Evolutionary conservation across 768 basidiomycete genomes (phyloP).

Genomic region (Cubamyces lactineus): DNA sequence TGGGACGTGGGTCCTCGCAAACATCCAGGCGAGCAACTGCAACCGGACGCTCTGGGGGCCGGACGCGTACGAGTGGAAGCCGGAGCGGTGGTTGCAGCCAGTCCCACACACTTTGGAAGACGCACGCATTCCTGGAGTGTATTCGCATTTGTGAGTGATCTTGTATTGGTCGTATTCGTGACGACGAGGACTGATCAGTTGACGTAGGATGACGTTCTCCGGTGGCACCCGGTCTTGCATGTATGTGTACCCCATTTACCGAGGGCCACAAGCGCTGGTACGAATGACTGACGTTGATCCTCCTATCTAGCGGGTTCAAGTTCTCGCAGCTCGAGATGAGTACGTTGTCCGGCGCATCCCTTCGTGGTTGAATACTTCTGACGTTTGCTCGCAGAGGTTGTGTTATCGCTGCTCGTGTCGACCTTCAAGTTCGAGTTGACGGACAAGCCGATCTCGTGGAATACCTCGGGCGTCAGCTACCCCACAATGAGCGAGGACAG

Average conservation of each 20-base stretch:
- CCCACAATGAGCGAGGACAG: slow-evolving; percentile 28
- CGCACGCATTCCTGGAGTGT: slow-evolving; percentile 24
- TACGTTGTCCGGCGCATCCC: not conserved
- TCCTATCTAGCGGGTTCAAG: slow-evolving; percentile 27
- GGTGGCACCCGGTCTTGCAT: slow-evolving; percentile 30
- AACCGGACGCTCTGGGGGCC: slow-evolving; percentile 48
- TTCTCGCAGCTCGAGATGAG: slow-evolving; percentile 31
- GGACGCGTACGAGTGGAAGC: slow-evolving; percentile 46
- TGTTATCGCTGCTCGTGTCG: slow-evolving; percentile 32
- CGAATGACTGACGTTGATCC: not conserved
- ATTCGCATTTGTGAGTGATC: slow-evolving; percentile 22
- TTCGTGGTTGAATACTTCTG: not conserved
- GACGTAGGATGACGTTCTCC: slow-evolving; percentile 29
- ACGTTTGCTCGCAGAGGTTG: slow-evolving; percentile 27
- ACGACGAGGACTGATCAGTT: not conserved
- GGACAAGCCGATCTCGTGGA: slow-evolving; percentile 33
- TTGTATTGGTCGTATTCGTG: not conserved
- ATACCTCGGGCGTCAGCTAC: slow-evolving; percentile 31
- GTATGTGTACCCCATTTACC: slow-evolving; percentile 17
- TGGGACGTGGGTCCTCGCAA: slow-evolving; percentile 42
- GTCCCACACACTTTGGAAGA: slow-evolving; percentile 15
- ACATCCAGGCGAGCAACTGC: slow-evolving; percentile 45
- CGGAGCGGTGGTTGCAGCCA: slow-evolving; percentile 46
- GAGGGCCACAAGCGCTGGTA: no score
- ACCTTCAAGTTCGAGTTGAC: slow-evolving; percentile 33